These are phyloP conservation scores for Monosporascus sp. DNA, from an alignment of 2,329 filamentous ascomycete species.

Conservation along the genomic window DNA sequence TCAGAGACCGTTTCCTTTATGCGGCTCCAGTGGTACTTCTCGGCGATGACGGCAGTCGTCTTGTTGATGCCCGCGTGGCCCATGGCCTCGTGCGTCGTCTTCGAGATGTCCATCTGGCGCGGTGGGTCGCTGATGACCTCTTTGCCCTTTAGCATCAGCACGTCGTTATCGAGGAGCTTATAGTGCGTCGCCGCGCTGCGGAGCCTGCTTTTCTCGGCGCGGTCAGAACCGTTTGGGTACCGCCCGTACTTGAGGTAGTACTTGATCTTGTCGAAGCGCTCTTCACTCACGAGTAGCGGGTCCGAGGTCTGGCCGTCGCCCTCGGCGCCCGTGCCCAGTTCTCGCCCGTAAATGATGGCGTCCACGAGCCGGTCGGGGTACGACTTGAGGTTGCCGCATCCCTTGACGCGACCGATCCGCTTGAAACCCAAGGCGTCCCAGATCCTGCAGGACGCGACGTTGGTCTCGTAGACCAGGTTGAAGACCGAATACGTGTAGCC, in stretches of 20 bases:
- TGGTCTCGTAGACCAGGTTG: slow-evolving; percentile 91
- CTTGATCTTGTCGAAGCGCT: slow-evolving; percentile 97
- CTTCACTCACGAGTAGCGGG: slow-evolving; percentile 85
- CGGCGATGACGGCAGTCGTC: slow-evolving; percentile 88
- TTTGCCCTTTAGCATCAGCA: slow-evolving; percentile 95
- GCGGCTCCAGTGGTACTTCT: slow-evolving; percentile 93
- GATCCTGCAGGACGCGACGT: slow-evolving; percentile 82
- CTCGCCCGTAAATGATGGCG: slow-evolving; percentile 73
- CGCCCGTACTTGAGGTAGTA: slow-evolving; percentile 94
- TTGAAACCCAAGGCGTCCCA: slow-evolving; percentile 93
- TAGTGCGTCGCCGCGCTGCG: slow-evolving; percentile 94
- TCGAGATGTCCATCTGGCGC: slow-evolving; percentile 85
- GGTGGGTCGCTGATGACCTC: slow-evolving; percentile 90
- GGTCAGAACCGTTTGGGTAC: slow-evolving; percentile 88
- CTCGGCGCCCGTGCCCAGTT: slow-evolving; percentile 40
- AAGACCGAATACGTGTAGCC: slow-evolving; percentile 92
- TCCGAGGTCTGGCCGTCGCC: slow-evolving; percentile 36
- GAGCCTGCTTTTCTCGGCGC: slow-evolving; percentile 91
- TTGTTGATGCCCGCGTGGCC: slow-evolving; percentile 96
- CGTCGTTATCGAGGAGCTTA: slow-evolving; percentile 72
- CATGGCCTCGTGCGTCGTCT: slow-evolving; percentile 63
- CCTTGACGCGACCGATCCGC: slow-evolving; percentile 78
- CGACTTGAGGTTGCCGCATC: slow-evolving; percentile 64
- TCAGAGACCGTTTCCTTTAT: slow-evolving; percentile 97
- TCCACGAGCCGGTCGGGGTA: slow-evolving; percentile 66